Base-by-base conservation (phyloP, 352 stramenopile genomes). In the Plasmopara halstedii region DNA sequence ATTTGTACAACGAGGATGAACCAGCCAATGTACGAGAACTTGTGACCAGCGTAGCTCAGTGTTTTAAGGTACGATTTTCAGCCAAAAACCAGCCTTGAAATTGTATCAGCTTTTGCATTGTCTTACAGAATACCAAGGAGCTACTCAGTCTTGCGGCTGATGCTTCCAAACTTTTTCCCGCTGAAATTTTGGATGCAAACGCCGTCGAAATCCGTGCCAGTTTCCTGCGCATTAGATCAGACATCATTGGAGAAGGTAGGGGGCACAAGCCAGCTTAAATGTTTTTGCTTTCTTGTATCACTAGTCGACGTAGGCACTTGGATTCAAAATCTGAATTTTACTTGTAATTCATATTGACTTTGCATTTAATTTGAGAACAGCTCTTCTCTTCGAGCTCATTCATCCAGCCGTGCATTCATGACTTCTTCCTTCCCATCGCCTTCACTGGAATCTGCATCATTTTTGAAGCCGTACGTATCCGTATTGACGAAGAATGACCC, bases 101-200 rank as follows among this genome's bases (percentile, higher is more conserved):
- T n/a, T 19, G 21, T 25, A 3, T 11, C 15, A 27, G 23, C 23
- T 9, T 8, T 9, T 27, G 23, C 23, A 8, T 26, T 37, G 23
- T 51, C 7, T 14, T 39, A 20, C 29, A 83, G 54, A 92, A 77
- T 54, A 85, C 85, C 8, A 85, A 84, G 32, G 85, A 96, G 41
- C 56, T 95, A 20, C 86, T 83, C 25, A 91, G 86, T 45, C 67
- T 95, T 9, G 73, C 75, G 1, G 83, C 85, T 5, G 77, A 95
- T 53, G 83, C 78, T 15, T 53, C 65, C 10, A 57, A 62, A 11
- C 50, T 94, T 22, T 94, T 95, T 35, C 83, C 84, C 0, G 36
- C 47, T 29, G 83, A 96, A 42, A 90, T 95, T 52, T 56, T 90
- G 29, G 83, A 87, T 37, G 80, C 73, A 0, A 59, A 85, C 21